These are phyloP conservation scores for Dipteronia dyeriana DNA, from an alignment of 345 rosid species.

Conservation along the genomic window DNA sequence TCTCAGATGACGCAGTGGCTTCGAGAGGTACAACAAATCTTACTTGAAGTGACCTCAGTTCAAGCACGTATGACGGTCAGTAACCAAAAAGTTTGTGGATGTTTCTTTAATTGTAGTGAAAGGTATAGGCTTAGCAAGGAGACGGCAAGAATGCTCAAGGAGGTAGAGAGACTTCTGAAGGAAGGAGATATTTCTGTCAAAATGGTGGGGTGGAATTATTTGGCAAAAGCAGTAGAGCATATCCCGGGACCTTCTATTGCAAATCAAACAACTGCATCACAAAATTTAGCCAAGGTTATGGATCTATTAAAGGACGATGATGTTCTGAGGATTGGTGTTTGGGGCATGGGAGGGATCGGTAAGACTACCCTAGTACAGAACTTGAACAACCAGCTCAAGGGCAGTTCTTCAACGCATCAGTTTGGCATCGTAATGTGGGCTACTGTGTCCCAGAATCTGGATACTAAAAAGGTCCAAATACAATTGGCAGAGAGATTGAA, in stretches of 20 bases:
- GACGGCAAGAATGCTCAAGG: too few relatives aligned
- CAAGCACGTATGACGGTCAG: too few relatives aligned
- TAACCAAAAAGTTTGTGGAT: too few relatives aligned
- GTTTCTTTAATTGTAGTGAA: too few relatives aligned
- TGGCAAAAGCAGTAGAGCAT: background rate
- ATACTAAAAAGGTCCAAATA: conserved; percentile 16
- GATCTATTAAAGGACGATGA: background rate
- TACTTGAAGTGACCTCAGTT: too few relatives aligned
- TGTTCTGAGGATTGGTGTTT: conserved; percentile 28
- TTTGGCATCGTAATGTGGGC: conserved; percentile 30
- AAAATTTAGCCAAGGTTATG: background rate
- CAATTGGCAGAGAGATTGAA: conserved; percentile 33
- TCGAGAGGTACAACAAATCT: too few relatives aligned
- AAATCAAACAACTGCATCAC: background rate
- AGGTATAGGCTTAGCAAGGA: too few relatives aligned
- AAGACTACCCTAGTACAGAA: conserved; percentile 33
- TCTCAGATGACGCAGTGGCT: too few relatives aligned
- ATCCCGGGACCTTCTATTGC: background rate
- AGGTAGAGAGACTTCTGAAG: background rate
- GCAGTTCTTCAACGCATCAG: background rate
- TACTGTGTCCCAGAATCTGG: conserved; percentile 26
- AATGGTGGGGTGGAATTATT: background rate
- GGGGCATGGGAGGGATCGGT: conserved; percentile 36
- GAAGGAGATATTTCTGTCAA: background rate
- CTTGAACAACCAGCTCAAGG: conserved; percentile 25